Conservation (phyloP, 2,329 filamentous ascomycete species). For the Metarhizium sp. region DNA sequence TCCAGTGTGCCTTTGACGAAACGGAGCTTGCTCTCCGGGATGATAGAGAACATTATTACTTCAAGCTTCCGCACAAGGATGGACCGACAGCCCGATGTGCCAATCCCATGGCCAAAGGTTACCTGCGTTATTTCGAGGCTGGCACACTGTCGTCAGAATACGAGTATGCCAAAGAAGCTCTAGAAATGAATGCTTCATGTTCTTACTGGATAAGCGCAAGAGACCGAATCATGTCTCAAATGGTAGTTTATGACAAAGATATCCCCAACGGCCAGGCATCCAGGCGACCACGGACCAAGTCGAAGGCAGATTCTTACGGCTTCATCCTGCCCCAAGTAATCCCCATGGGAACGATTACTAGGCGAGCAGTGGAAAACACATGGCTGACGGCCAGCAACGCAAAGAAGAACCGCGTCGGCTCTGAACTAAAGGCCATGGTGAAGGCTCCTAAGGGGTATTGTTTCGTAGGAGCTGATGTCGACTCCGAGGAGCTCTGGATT, state of each 20-base stretch:
- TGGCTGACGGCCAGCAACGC: conserved; percentile 98
- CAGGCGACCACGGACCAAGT: conserved; percentile 7
- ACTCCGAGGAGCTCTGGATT: conserved; percentile 97
- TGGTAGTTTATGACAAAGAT: conserved; percentile 80
- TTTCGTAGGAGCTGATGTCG: conserved; percentile 95
- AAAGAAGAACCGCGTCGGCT: conserved; percentile 90
- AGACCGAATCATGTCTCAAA: conserved; percentile 87
- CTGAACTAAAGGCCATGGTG: conserved; percentile 95
- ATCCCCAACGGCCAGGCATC: conserved; percentile 11
- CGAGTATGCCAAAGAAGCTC: conserved; percentile 80
- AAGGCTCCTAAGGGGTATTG: conserved; percentile 81
- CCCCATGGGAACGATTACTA: conserved; percentile 95
- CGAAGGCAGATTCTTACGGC: conserved; percentile 33
- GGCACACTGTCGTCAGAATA: conserved; percentile 83
- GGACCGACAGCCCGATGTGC: conserved; percentile 76
- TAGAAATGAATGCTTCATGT: conserved; percentile 98
- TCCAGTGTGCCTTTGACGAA: conserved; percentile 72
- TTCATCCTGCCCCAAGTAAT: conserved; percentile 94
- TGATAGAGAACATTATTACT: conserved; percentile 61
- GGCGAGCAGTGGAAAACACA: conserved; percentile 90
- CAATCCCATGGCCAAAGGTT: conserved; percentile 85
- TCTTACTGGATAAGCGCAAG: conserved; percentile 98
- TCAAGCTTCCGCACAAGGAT: conserved; percentile 95
- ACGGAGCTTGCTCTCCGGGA: conserved; percentile 54
- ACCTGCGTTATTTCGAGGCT: conserved; percentile 83